Base-by-base conservation (phyloP, 2,329 filamentous ascomycete species). In the Rhinocladiella similis region DNA sequence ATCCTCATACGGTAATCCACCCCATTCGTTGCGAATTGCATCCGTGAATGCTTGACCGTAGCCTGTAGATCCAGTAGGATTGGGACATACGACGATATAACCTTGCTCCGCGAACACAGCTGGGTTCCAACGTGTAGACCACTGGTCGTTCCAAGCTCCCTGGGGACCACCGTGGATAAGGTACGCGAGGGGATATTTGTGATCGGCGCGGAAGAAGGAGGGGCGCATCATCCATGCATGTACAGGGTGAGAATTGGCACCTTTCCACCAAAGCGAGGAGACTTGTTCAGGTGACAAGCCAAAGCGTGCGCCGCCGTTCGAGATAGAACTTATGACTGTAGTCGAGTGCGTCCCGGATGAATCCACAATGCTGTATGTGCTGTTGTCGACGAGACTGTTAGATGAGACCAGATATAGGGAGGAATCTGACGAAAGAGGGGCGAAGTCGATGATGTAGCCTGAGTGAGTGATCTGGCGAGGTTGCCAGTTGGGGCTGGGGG, bases 41-140 rank as follows among this genome's bases (percentile, higher is more conserved):
- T 81, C 80, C 1, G 79, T 81, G 53, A 83, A 77, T 2, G 72
- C 68, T 65, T 83, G 72, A 1, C 83, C 83, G 56, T 82, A 86
- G 0, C 82, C 81, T 2, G 75, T 77, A 54, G 80, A 83, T 18
- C 83, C 83, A 0, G 81, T 81, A 1, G 83, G 78, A 60, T 85
- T 85, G 3, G 83, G 83, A 5, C 77, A 72, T n/a, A 86, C 72
- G 1, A 84, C 78, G 9, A 85, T 72, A 57, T 85, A 86, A 7
- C 83, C 83, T 65, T 85, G 80, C 63, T 84, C 81, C 3, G 83
- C 83, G 71, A 82, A 85, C 2, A 82, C 70, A 1, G 78, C 77
- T 1, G 76, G 72, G 58, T 85, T 84, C 77, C 77, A 82, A 60
- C 81, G 69, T 3, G 73, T 78, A 48, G 74, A 76, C 81, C 81